Evolutionary conservation across 2,329 filamentous ascomycete species (phyloP), one percentile per base, ranked within the genome.

Genomic region (Akanthomyces uredinophilus): DNA sequence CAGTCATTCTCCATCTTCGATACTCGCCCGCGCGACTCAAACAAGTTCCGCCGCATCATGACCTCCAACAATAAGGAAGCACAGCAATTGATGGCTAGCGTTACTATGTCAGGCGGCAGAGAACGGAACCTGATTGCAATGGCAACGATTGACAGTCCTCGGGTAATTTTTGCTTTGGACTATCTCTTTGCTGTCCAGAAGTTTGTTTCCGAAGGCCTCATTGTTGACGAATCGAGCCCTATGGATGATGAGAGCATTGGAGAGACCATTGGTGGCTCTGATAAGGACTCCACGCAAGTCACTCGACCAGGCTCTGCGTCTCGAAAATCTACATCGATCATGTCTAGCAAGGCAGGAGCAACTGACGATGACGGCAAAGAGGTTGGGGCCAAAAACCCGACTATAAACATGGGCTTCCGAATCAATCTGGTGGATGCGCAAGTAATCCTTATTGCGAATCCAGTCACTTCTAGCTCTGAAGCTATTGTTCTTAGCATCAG

Each of bases 41-140:
- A 97, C 79, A 97, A 96, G 72, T 99, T 96, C 81, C 87, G 92
- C 56, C 96, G 94, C 73, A 97, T 99, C 77, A 98, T 99, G 95
- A 93, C 93, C 1, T 88, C 96, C 61, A 92, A 93, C 70, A 98
- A 97, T 74, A 94, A 92, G 68, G 89, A 93, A 61, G 92, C 95
- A 51, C 93, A 98, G 73, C 96, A 99, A 69, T 93, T 99, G 70
- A 99, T 99, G 95, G 95, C 95, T 20, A 97, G 90, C 72, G 79
- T 99, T 4, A 96, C 93, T 0, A 96, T 99, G 75, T 92, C 93
- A 0, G 91, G 92, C 18, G 92, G 92, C 4, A 80, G 87, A 39
- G 89, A 96, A 46, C 86, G 87, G 64, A 91, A 87, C 71, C 76
- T 98, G 61, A 96, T 98, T 69, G 92, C 91, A 1, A 90, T 99